Evolutionary conservation across 2,329 filamentous ascomycete species (phyloP).

Genomic region (Botrytis galanthina): DNA sequence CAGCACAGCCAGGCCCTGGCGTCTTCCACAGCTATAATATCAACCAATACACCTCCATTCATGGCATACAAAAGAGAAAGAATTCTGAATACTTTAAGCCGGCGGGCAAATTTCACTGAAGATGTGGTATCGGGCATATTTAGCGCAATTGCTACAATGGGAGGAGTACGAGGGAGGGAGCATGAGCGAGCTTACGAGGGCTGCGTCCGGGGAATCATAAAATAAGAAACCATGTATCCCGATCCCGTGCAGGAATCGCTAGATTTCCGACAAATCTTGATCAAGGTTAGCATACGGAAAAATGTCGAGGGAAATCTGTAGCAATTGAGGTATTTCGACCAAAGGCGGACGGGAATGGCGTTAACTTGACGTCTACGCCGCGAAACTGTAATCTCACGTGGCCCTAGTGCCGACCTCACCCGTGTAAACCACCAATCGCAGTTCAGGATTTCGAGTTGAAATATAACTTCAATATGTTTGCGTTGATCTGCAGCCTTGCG

Average conservation of each 20-base stretch:
- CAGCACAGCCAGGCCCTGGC: background rate
- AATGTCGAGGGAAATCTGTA: background rate
- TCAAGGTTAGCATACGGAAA: background rate
- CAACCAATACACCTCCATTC: background rate
- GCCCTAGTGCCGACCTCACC: background rate
- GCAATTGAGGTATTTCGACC: background rate
- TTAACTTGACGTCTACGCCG: slow-evolving; percentile 5
- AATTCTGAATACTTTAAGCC: background rate
- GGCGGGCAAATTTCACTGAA: background rate
- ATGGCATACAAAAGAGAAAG: background rate
- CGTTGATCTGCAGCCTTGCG: slow-evolving; percentile 11
- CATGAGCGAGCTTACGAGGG: slow-evolving; percentile 2
- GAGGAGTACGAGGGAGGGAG: background rate
- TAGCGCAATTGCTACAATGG: slow-evolving; percentile 8
- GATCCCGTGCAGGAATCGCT: background rate
- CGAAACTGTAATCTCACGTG: slow-evolving; percentile 11
- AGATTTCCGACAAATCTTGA: background rate
- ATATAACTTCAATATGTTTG: slow-evolving; percentile 11
- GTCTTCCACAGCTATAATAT: slow-evolving; percentile 1
- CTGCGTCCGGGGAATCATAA: background rate
- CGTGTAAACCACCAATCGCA: background rate
- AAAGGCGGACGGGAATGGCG: background rate
- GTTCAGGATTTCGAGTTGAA: background rate
- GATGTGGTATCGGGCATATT: background rate
- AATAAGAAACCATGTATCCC: background rate